A percentile compares a stretch with the other conserved stretches of the same genome.
Conservation (phyloP, 345 rosid species). For the Eucalyptus grandis region DNA sequence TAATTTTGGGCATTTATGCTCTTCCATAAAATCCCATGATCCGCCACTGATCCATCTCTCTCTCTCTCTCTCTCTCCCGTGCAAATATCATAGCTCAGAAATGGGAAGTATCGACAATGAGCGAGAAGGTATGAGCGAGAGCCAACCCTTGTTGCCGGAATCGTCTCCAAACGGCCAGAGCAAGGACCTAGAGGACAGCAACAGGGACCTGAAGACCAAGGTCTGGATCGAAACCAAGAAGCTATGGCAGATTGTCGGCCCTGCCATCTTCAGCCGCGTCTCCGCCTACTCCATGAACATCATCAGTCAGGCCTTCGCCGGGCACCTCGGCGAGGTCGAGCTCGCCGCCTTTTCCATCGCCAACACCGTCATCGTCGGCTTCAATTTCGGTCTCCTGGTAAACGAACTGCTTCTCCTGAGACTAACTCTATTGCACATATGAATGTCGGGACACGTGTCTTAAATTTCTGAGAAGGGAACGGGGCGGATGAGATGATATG, state of each 20-base stretch:
- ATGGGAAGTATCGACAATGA: neutral
- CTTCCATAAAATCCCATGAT: neutral
- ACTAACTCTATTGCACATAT: neutral
- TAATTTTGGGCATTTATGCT: neutral
- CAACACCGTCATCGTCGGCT: conserved; percentile 25
- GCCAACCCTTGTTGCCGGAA: neutral
- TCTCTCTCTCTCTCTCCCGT: neutral
- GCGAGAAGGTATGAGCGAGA: neutral
- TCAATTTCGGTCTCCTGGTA: conserved; percentile 11
- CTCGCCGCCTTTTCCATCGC: conserved; percentile 33
- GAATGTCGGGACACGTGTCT: neutral
- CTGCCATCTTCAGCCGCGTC: conserved; percentile 26
- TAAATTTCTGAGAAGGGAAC: neutral
- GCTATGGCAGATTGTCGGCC: conserved; percentile 28
- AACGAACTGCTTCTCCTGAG: neutral
- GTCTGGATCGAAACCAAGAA: conserved; percentile 36
- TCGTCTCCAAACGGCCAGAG: neutral
- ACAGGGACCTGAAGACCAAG: neutral
- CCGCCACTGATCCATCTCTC: neutral
- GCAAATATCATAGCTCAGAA: neutral
- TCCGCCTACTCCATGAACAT: conserved; percentile 25
- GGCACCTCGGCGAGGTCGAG: conserved; percentile 33
- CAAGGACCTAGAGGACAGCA: neutral
- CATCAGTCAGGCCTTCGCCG: conserved; percentile 28
- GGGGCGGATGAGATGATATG: neutral